phyloP scores from a whole-genome alignment of 331 rosid species.

The Pyracantha coccinea region DNA sequence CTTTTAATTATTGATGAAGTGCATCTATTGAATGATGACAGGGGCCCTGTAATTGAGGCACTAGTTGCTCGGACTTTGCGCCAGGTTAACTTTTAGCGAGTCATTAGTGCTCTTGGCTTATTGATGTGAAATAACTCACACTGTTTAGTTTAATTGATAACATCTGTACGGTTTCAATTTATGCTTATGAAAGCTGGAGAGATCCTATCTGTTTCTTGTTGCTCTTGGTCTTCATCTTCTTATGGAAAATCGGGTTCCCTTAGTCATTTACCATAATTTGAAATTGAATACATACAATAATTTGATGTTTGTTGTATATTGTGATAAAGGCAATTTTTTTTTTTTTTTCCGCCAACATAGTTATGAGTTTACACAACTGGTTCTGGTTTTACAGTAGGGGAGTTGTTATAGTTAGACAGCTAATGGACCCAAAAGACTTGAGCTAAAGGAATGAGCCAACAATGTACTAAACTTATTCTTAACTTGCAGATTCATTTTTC shows the following conservation, averaged over 20 bases:
- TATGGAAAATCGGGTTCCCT: background rate
- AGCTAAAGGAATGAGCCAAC: background rate
- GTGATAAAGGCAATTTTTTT: no score
- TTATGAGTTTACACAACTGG: no score
- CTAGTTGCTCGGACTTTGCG: slow-evolving; percentile 93
- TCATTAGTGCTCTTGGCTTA: slow-evolving; percentile 1
- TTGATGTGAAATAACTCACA: background rate
- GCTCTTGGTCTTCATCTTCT: background rate
- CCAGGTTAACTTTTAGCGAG: slow-evolving; percentile 49
- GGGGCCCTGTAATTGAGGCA: slow-evolving; percentile 99
- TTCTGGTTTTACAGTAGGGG: no score
- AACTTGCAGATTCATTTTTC: background rate
- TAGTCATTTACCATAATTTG: background rate
- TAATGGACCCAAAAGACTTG: background rate
- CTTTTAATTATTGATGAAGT: slow-evolving; percentile 96
- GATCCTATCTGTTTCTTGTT: background rate
- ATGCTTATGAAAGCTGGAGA: background rate
- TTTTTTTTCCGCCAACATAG: no score
- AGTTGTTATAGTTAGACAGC: background rate
- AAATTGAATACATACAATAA: background rate
- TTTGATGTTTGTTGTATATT: background rate
- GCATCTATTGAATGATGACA: slow-evolving; percentile 91
- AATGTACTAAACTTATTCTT: background rate
- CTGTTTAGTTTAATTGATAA: slow-evolving; percentile 2
- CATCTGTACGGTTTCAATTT: background rate